A percentile compares a stretch with the other conserved stretches of the same genome.
Conservation (phyloP, 768 basidiomycete species). For the Pisolithus tinctorius region DNA sequence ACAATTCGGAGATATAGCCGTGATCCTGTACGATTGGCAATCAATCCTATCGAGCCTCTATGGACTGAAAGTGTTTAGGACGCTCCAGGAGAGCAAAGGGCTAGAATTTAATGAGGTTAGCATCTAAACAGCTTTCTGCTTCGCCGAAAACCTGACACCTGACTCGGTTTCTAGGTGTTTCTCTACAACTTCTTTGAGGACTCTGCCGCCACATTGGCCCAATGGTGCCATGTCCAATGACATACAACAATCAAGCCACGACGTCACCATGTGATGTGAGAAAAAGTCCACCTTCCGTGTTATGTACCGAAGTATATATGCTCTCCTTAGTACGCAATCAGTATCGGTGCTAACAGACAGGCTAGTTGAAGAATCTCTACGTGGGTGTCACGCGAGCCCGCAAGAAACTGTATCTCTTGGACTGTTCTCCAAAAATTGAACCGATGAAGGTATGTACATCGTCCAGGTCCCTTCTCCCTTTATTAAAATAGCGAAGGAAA, state of each 20-base stretch:
- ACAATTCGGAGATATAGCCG: slow-evolving; percentile 53
- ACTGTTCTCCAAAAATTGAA: slow-evolving; percentile 48
- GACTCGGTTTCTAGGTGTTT: slow-evolving; percentile 45
- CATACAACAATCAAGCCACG: slow-evolving; percentile 17
- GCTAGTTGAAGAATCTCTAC: slow-evolving; percentile 59
- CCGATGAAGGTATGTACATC: slow-evolving; percentile 43
- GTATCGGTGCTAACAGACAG: not conserved
- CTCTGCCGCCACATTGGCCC: slow-evolving; percentile 41
- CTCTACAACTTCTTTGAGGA: slow-evolving; percentile 72
- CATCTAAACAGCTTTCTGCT: not conserved
- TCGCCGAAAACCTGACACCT: not conserved
- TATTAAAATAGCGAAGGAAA: slow-evolving; percentile 37
- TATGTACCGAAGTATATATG: slow-evolving; percentile 50
- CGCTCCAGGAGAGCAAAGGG: slow-evolving; percentile 28
- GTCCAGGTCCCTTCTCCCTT: slow-evolving; percentile 23
- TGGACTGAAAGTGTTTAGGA: slow-evolving; percentile 12
- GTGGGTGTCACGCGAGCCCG: slow-evolving; percentile 66
- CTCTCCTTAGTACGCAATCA: not conserved
- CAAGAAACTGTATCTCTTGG: slow-evolving; percentile 64
- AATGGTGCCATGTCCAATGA: slow-evolving; percentile 58
- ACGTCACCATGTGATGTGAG: slow-evolving; percentile 44
- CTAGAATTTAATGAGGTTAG: slow-evolving; percentile 20
- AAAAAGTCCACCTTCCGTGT: slow-evolving; percentile 40
- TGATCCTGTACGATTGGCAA: slow-evolving; percentile 43
- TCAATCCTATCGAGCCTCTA: not conserved